Conservation (phyloP, 1,139 yeast genomes). For the Hyphopichia buzzinii region DNA sequence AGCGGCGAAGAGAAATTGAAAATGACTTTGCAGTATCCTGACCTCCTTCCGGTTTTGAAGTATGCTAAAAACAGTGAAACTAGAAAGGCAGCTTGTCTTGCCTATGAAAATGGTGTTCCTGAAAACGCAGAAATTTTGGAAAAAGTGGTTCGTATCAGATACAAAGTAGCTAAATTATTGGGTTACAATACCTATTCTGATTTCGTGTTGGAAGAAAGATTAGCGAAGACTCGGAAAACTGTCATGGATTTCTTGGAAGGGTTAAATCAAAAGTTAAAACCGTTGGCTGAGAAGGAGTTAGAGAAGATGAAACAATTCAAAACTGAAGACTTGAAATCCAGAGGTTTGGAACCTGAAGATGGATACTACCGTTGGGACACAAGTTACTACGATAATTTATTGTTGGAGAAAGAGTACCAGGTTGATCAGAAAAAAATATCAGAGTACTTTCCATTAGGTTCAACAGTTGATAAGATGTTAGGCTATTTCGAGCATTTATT, state of each 20-base stretch:
- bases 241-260: conserved; percentile 64
- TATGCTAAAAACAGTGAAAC: conserved; percentile 63
- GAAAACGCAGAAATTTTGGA: conserved; percentile 59
- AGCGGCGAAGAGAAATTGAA: conserved; percentile 47
- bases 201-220: conserved; percentile 68
- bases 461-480: conserved; percentile 67
- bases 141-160: conserved; percentile 60
- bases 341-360: conserved; percentile 40
- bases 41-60: conserved; percentile 70
- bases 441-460: conserved; percentile 74
- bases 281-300: conserved; percentile 58
- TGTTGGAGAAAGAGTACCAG: conserved; percentile 64
- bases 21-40: conserved; percentile 82
- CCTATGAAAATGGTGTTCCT: conserved; percentile 64
- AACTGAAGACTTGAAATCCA: conserved; percentile 45
- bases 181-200: conserved; percentile 71
- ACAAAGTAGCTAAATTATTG: conserved; percentile 56
- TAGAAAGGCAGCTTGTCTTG: conserved; percentile 62
- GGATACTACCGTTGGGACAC: conserved; percentile 72
- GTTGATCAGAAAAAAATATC: conserved; percentile 72
- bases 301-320: conserved; percentile 51
- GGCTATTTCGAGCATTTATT: conserved; percentile 66
- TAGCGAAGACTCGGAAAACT: conserved; percentile 67
- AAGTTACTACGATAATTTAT: conserved; percentile 59
- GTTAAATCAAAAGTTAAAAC: conserved; percentile 53